Conservation (phyloP, 208 protist species). For the Leishmania arabica region DNA sequence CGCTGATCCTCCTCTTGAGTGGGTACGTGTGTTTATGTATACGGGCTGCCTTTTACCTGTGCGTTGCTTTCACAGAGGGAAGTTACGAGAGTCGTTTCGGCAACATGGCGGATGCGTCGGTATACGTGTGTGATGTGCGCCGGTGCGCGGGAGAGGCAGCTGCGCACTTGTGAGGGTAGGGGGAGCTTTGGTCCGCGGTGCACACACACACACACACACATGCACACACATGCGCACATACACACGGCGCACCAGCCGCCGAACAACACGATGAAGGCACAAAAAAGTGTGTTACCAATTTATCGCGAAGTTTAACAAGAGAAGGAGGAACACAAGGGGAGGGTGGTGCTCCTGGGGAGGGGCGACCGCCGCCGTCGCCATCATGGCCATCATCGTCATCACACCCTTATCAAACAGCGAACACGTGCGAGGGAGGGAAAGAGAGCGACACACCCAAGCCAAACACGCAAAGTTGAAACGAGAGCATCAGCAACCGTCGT, state of each 20-base stretch:
- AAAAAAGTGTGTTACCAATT: neutral
- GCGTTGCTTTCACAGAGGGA: no score
- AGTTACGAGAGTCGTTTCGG: neutral
- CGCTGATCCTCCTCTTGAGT: neutral
- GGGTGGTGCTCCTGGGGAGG: neutral
- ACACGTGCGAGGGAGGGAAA: neutral
- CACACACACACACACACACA: neutral
- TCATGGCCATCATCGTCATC: neutral
- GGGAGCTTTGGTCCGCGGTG: neutral
- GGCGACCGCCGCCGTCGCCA: neutral
- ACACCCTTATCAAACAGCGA: neutral
- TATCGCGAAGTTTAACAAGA: constrained; percentile 9
- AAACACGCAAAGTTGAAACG: neutral
- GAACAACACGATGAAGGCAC: neutral
- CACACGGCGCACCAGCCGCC: neutral
- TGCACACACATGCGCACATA: neutral
- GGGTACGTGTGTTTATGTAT: neutral
- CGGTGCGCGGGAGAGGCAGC: neutral
- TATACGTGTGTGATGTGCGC: neutral
- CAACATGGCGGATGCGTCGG: neutral
- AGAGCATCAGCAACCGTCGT: neutral
- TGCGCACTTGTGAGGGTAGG: neutral
- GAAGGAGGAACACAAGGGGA: neutral
- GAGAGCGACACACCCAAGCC: neutral
- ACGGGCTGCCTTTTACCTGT: neutral